phyloP scores from a whole-genome alignment of 306 rosid species.

The Lathyrus sativus region DNA sequence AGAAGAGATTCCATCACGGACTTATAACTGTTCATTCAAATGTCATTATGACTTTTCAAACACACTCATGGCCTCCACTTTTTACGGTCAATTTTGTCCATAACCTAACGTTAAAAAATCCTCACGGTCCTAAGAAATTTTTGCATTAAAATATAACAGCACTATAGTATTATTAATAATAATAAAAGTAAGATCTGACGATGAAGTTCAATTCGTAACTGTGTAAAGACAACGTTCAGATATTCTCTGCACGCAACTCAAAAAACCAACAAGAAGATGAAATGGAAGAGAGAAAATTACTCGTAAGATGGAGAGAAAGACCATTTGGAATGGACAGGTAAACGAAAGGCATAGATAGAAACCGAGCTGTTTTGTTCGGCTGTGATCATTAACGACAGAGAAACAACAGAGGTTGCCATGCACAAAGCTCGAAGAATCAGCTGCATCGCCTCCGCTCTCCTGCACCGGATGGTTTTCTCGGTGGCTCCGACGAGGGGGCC shows the following conservation, averaged over 20 bases:
- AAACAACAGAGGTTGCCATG: conserved; percentile 51
- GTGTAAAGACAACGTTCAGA: too few species aligned
- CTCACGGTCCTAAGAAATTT: background rate
- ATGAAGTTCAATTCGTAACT: too few species aligned
- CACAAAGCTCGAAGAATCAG: conserved; percentile 57
- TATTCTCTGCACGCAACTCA: too few species aligned
- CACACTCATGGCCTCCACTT: conserved; percentile 38
- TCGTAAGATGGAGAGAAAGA: conserved; percentile 69
- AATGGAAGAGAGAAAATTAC: conserved; percentile 46
- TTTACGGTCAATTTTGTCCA: conserved; percentile 38
- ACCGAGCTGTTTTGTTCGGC: conserved; percentile 62
- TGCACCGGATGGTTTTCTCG: conserved; percentile 1
- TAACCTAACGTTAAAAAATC: conserved; percentile 11
- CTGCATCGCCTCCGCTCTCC: conserved; percentile 54
- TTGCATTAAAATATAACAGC: background rate
- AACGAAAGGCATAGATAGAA: conserved; percentile 58
- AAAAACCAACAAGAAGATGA: too few species aligned
- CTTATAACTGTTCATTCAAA: conserved; percentile 57
- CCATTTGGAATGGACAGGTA: conserved; percentile 82
- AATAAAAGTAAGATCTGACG: too few species aligned
- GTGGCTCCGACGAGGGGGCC: conserved; percentile 44
- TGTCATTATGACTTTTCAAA: conserved; percentile 44
- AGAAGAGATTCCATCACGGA: conserved; percentile 67
- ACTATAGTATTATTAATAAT: background rate
- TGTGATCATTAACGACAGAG: conserved; percentile 70